Conservation (phyloP, 257 asterid genomes). For the Anisodus acutangulus region DNA sequence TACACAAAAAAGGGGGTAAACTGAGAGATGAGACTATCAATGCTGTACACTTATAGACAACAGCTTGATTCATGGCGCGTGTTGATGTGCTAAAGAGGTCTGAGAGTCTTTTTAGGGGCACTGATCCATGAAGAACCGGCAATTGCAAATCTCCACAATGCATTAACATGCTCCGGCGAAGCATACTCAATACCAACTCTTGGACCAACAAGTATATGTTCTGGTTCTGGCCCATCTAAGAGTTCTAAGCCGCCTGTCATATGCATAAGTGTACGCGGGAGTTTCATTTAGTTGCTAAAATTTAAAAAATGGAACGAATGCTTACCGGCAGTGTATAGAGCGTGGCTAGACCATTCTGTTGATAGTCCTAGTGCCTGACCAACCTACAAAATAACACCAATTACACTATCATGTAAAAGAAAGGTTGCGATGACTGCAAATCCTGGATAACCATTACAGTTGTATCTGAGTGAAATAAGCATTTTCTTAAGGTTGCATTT, state of each 20-base stretch:
- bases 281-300: not conserved
- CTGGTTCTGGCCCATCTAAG: conserved; percentile 83
- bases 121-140: conserved; percentile 88
- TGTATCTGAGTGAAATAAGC: too few relatives aligned
- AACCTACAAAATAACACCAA: conserved; percentile 49
- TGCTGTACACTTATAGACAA: not conserved
- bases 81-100: conserved; percentile 43
- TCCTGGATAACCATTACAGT: too few relatives aligned
- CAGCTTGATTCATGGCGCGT: not conserved
- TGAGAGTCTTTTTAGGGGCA: conserved; percentile 81
- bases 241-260: conserved; percentile 84
- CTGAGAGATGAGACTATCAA: not conserved
- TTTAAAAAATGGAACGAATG: not conserved
- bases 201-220: conserved; percentile 74
- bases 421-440: not conserved
- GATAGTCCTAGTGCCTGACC: conserved; percentile 93
- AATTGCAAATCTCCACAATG: conserved; percentile 89
- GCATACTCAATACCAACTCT: conserved; percentile 93
- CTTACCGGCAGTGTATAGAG: conserved; percentile 77
- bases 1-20: not conserved
- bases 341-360: conserved; percentile 88
- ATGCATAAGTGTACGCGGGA: not conserved
- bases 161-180: conserved; percentile 70
- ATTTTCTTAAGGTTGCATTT: too few relatives aligned
- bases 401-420: not conserved